Conservation (phyloP, 179 eudicot genomes). For the Actinidia polygama region DNA sequence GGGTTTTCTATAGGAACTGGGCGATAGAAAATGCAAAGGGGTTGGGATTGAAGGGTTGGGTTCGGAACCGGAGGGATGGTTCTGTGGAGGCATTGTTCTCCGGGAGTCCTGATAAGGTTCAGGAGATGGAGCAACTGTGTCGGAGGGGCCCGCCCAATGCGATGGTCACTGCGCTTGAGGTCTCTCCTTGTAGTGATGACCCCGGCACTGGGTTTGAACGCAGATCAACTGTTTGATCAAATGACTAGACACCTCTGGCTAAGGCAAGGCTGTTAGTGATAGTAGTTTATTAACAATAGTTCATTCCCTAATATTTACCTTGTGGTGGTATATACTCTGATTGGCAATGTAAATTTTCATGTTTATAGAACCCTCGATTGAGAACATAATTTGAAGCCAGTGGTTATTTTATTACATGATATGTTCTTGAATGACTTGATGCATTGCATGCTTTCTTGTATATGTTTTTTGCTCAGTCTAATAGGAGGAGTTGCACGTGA, state of each 20-base stretch:
- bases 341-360: background rate
- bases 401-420: background rate
- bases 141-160: constrained; percentile 72
- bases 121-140: constrained; percentile 89
- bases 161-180: constrained; percentile 47
- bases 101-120: constrained; percentile 66
- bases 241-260: background rate
- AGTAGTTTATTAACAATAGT: background rate
- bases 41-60: constrained; percentile 89
- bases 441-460: background rate
- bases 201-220: constrained; percentile 73
- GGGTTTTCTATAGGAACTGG: constrained; percentile 85
- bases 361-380: background rate
- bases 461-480: background rate
- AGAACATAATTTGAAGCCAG: background rate
- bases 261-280: constrained; percentile 8
- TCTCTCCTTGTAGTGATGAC: constrained; percentile 55
- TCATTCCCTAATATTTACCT: background rate
- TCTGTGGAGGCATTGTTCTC: constrained; percentile 93
- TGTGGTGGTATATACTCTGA: background rate
- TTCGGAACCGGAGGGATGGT: constrained; percentile 83
- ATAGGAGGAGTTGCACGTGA: background rate
- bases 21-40: constrained; percentile 77
- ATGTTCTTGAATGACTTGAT: background rate
- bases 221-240: constrained; percentile 59